Conservation (phyloP, 768 basidiomycete genomes). For the Tylopilus vinaceipallidus region DNA sequence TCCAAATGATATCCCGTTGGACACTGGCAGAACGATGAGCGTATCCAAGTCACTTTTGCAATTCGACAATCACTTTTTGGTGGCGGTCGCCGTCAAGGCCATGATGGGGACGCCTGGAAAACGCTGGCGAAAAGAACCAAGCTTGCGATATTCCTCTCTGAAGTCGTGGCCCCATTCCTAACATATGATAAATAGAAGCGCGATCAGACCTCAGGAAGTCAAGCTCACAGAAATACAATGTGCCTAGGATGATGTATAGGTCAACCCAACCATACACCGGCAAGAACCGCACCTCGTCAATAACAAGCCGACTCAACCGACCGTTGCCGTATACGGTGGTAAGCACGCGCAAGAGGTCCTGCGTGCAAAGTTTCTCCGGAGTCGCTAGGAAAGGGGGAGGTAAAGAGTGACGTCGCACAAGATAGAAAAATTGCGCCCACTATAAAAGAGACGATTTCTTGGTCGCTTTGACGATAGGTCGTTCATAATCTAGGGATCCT, state of each 20-base stretch:
- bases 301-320: slow-evolving; percentile 68
- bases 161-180: slow-evolving; percentile 89
- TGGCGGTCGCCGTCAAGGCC: slow-evolving; percentile 86
- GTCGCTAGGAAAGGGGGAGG: slow-evolving; percentile 48
- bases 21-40: slow-evolving; percentile 46
- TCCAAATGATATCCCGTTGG: slow-evolving; percentile 68
- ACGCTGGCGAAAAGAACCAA: slow-evolving; percentile 66
- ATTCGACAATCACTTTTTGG: slow-evolving; percentile 44
- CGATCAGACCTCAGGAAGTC: neutral
- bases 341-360: slow-evolving; percentile 54
- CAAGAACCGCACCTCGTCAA: slow-evolving; percentile 64
- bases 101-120: slow-evolving; percentile 78
- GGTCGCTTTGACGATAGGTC: slow-evolving; percentile 64
- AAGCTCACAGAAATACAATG: slow-evolving; percentile 77
- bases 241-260: slow-evolving; percentile 44
- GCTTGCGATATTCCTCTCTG: slow-evolving; percentile 65
- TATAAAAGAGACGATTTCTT: slow-evolving; percentile 63
- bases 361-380: slow-evolving; percentile 65
- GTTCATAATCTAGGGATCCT: slow-evolving; percentile 47
- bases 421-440: slow-evolving; percentile 39
- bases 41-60: neutral
- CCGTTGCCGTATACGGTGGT: slow-evolving; percentile 48
- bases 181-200: neutral
- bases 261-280: slow-evolving; percentile 1
- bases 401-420: neutral